Evolutionary conservation across 208 protist genomes (phyloP), one percentile per base, ranked within the genome.

Genomic region (Spongospora subterranea): DNA sequence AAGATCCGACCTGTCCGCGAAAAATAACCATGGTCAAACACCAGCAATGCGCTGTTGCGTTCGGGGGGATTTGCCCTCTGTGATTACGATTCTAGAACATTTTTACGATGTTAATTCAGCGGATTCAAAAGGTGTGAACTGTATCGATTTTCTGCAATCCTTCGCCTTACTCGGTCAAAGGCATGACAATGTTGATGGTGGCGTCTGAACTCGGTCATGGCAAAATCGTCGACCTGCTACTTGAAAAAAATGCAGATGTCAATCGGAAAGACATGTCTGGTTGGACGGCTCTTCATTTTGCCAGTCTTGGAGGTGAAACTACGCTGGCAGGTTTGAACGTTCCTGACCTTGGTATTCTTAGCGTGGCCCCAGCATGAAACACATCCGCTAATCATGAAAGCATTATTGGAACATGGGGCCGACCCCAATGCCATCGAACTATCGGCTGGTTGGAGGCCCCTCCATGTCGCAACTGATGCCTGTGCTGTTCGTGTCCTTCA

Each of bases 381-480:
- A 35, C 71, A 82, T 82, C 71, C 35, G 71, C 6, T 20, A 17
- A 6, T 43, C 6, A 82, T 82, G 71, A 6, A 35, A 43, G 6
- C n/a, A 45, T 43, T 82, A n/a, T n/a, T 82, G 71, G n/a, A 6
- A n/a, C 6, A 43, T 82, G 71, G 71, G 11, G 71, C 71, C n/a
- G 71, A 82, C n/a, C 35, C 40, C 17, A 35, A 82, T 82, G 17
- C n/a, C 11, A n/a, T 35, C 71, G 71, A 82, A 43, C 17, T 17
- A n/a, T 45, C 71, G 11, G 6, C 17, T n/a, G 17, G 71, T 35
- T 82, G 71, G 71, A 6, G 6, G 17, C 71, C 71, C 6, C 6
- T 82, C 11, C 71, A 82, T 82, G 71, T 82, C 71, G 71, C 71
- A 6, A 82, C 71, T n/a, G 71, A 82, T n/a, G 71, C 71, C 71